Evolutionary conservation across 1,139 yeast genomes (phyloP).

Genomic region (Hemisphaericaspora subhashii): DNA sequence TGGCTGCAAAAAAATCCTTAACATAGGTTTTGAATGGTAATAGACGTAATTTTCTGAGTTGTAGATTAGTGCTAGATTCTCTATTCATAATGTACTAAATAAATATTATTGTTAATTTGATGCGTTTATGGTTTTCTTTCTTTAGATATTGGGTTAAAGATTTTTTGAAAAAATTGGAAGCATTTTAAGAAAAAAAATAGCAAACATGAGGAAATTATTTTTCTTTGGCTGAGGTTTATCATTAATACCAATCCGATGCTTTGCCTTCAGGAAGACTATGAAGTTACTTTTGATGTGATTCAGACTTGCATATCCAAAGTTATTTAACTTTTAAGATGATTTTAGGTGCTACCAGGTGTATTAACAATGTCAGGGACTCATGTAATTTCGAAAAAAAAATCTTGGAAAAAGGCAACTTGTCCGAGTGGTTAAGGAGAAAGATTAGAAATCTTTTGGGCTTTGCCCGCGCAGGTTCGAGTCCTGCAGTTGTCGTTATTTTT

Average conservation of each 20-base stretch:
- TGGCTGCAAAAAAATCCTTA: slow-evolving; percentile 2
- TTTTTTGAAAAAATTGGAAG: not conserved
- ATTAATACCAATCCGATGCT: too few relatives aligned
- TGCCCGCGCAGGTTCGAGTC: slow-evolving; percentile 63
- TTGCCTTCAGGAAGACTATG: too few relatives aligned
- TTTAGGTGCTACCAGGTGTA: not conserved
- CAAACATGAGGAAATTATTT: too few relatives aligned
- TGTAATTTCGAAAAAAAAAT: not conserved
- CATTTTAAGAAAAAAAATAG: too few relatives aligned
- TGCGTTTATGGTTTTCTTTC: not conserved
- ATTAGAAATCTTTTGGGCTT: slow-evolving; percentile 59
- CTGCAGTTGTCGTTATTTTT: slow-evolving; percentile 53
- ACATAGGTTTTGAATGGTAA: too few relatives aligned
- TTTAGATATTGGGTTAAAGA: not conserved
- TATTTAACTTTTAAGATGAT: too few relatives aligned
- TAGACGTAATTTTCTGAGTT: not conserved
- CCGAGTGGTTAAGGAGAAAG: slow-evolving; percentile 62
- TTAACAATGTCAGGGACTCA: too few relatives aligned
- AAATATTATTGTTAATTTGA: not conserved
- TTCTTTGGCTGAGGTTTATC: too few relatives aligned
- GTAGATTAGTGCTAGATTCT: not conserved
- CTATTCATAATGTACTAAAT: not conserved
- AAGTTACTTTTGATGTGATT: too few relatives aligned
- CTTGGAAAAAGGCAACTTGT: slow-evolving; percentile 42
- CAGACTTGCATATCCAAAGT: too few relatives aligned